These are phyloP conservation scores for Dothideomycetidae sp. DNA, from an alignment of 2,329 filamentous ascomycete species.

Conservation along the genomic window DNA sequence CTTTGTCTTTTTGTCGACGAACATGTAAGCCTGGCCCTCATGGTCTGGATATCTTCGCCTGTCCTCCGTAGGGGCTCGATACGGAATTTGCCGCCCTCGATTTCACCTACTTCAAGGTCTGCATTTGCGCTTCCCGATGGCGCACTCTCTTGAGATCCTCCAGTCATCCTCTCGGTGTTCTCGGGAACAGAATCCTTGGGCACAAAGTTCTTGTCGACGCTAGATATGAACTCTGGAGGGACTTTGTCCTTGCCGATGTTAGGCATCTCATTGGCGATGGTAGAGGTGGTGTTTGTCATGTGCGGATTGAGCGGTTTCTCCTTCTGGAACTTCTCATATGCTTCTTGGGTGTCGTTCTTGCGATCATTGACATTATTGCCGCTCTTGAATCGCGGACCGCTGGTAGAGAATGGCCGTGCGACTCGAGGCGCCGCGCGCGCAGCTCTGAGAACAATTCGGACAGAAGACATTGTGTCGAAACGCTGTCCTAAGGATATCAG, in stretches of 20 bases:
- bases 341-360: conserved; percentile 38
- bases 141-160: conserved; percentile 42
- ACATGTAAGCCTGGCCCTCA: conserved; percentile 73
- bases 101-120: conserved; percentile 71
- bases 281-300: conserved; percentile 50
- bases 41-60: conserved; percentile 74
- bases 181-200: conserved; percentile 47
- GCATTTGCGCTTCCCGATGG: conserved; percentile 35
- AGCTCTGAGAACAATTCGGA: conserved; percentile 32
- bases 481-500: too few species aligned
- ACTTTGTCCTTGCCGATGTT: conserved; percentile 41
- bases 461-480: conserved; percentile 30
- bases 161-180: conserved; percentile 51
- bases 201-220: conserved; percentile 40
- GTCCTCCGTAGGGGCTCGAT: conserved; percentile 77
- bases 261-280: conserved; percentile 48
- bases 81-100: conserved; percentile 72
- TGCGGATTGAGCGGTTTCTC: conserved; percentile 46
- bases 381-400: conserved; percentile 25
- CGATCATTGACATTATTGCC: conserved; percentile 33
- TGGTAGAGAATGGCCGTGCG: conserved; percentile 26
- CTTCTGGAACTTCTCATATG: conserved; percentile 42
- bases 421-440: conserved; percentile 27
- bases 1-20: conserved; percentile 20
- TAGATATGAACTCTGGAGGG: conserved; percentile 47